Percentiles rank a stretch among this genome's conserved stretches.
phyloP scores from a whole-genome alignment of 2,329 filamentous ascomycete species.

The Fusarium goolgardi region DNA sequence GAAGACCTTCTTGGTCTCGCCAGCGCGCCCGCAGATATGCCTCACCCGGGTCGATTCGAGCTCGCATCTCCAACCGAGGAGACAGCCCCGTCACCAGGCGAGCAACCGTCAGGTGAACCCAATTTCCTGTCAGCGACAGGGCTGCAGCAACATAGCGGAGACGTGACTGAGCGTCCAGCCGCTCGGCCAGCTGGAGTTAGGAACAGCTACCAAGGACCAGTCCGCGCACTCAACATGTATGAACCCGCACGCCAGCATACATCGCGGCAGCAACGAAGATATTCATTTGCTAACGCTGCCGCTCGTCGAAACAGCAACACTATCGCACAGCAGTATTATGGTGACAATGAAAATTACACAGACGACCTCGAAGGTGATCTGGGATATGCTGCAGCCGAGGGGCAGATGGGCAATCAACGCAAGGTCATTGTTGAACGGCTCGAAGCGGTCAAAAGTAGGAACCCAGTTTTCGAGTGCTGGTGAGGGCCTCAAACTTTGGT shows the following conservation, averaged over 20 bases:
- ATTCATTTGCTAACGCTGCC: slow-evolving; percentile 64
- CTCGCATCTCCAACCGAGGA: slow-evolving; percentile 62
- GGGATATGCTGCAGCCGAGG: slow-evolving; percentile 92
- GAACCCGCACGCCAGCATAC: slow-evolving; percentile 56
- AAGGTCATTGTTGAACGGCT: slow-evolving; percentile 97
- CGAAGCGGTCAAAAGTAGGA: slow-evolving; percentile 94
- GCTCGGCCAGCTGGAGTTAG: slow-evolving; percentile 38
- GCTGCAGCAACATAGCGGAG: slow-evolving; percentile 32
- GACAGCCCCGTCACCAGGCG: slow-evolving; percentile 56
- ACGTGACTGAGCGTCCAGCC: slow-evolving; percentile 39
- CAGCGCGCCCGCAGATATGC: slow-evolving; percentile 72
- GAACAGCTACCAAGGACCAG: slow-evolving; percentile 57
- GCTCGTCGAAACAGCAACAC: slow-evolving; percentile 61
- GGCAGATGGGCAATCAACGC: slow-evolving; percentile 88
- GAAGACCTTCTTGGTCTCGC: slow-evolving; percentile 78
- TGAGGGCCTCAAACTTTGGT: slow-evolving; percentile 56
- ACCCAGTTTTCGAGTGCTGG: slow-evolving; percentile 98
- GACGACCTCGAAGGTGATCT: slow-evolving; percentile 91
- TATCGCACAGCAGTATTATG: slow-evolving; percentile 66
- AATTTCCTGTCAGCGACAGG: slow-evolving; percentile 34
- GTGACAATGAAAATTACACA: slow-evolving; percentile 68
- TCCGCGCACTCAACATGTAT: slow-evolving; percentile 58
- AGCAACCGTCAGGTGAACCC: slow-evolving; percentile 39
- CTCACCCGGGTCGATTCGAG: slow-evolving; percentile 81
- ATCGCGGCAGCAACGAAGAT: slow-evolving; percentile 61